These are phyloP conservation scores for Malassezia arunalokei DNA, from an alignment of 1,284 basidiomycete genomes.

Conservation along the genomic window DNA sequence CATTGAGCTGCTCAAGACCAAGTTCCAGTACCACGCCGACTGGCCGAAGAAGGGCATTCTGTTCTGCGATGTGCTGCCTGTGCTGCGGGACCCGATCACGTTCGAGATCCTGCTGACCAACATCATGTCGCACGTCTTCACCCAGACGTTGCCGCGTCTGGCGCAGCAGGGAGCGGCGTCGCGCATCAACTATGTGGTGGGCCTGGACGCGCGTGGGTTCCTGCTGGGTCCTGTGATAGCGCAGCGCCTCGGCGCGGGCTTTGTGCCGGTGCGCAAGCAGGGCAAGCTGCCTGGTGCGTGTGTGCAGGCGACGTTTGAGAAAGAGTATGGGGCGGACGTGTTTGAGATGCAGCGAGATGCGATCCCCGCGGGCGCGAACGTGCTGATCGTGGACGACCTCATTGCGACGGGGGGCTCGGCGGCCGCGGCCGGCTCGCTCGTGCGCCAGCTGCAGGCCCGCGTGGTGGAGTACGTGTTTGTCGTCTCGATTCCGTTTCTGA, in stretches of 20 bases:
- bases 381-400: constrained; percentile 84
- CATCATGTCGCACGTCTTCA: constrained; percentile 72
- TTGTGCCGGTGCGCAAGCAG: constrained; percentile 86
- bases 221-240: constrained; percentile 87
- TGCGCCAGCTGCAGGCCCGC: constrained; percentile 67
- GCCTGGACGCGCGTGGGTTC: constrained; percentile 91
- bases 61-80: constrained; percentile 46
- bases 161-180: constrained; percentile 48
- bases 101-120: constrained; percentile 69
- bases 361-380: constrained; percentile 66
- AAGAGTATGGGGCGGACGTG: constrained; percentile 92
- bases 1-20: constrained; percentile 17
- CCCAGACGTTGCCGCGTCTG: constrained; percentile 55
- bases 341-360: constrained; percentile 90
- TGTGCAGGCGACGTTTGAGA: constrained; percentile 66
- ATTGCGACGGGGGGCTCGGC: constrained; percentile 96
- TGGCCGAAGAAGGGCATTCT: constrained; percentile 43
- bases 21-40: constrained; percentile 36
- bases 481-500: constrained; percentile 72
- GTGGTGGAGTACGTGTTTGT: constrained; percentile 90
- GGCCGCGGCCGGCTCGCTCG: constrained; percentile 79
- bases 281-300: constrained; percentile 87
- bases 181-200: constrained; percentile 78
- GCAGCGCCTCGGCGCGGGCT: constrained; percentile 77
- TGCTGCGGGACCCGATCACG: constrained; percentile 41